A percentile compares a stretch with the other conserved stretches of the same genome.
These are phyloP conservation scores for Aspergillus pseudonomiae DNA, from an alignment of 2,329 filamentous ascomycete species.

Conservation along the genomic window DNA sequence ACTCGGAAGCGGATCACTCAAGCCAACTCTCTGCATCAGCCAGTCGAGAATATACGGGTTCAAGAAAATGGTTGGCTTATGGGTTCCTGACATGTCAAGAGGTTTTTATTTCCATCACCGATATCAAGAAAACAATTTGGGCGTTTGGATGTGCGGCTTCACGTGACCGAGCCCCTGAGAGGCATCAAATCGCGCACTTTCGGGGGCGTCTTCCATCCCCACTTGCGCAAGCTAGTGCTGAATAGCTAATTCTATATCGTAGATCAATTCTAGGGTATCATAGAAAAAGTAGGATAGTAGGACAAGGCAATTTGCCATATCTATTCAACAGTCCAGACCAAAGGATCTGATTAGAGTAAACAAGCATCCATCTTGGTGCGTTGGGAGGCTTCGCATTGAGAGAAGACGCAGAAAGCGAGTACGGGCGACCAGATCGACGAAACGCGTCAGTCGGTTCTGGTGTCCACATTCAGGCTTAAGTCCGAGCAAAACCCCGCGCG, in stretches of 20 bases:
- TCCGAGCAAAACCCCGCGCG: too few species aligned
- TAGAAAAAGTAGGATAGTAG: not conserved
- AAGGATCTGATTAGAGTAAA: too few species aligned
- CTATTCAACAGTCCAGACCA: not conserved
- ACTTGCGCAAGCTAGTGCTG: not conserved
- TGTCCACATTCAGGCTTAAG: not conserved
- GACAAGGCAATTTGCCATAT: not conserved
- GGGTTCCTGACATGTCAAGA: not conserved
- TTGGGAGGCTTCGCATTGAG: too few species aligned
- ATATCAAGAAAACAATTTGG: not conserved
- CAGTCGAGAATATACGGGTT: not conserved
- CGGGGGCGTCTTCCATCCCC: not conserved
- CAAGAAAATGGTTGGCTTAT: not conserved
- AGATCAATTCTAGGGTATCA: not conserved
- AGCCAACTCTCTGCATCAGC: not conserved
- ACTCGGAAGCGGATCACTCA: not conserved
- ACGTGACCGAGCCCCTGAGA: not conserved
- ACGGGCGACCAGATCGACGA: not conserved
- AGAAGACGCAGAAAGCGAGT: too few species aligned
- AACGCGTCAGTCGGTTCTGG: not conserved
- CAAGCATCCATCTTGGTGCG: too few species aligned
- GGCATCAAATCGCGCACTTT: too few species aligned
- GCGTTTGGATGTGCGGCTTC: not conserved
- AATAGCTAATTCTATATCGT: not conserved
- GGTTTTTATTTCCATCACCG: not conserved